phyloP scores from a whole-genome alignment of 2,329 filamentous ascomycete species.

The Alternaria viburni region DNA sequence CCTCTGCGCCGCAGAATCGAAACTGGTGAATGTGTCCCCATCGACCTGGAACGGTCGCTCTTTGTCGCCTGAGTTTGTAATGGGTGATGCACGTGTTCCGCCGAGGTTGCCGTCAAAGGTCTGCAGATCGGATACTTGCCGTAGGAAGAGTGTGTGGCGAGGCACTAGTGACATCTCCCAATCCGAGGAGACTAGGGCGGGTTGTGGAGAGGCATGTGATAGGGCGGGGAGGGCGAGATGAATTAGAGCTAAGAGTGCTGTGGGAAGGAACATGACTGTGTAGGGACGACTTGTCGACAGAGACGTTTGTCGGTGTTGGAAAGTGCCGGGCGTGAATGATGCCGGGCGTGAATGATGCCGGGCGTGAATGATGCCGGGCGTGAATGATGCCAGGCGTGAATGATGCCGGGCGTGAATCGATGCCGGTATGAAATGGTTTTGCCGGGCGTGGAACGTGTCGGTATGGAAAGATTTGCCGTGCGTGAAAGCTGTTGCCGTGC shows the following conservation, averaged over 20 bases:
- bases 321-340: neutral
- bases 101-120: slow-evolving; percentile 56
- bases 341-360: too few species aligned
- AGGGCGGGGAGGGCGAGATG: slow-evolving; percentile 30
- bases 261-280: slow-evolving; percentile 24
- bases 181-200: slow-evolving; percentile 26
- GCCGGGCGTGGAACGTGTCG: neutral
- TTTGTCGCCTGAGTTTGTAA: slow-evolving; percentile 56
- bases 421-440: neutral
- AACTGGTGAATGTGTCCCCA: slow-evolving; percentile 58
- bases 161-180: slow-evolving; percentile 37
- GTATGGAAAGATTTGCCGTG: neutral
- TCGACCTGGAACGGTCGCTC: slow-evolving; percentile 50
- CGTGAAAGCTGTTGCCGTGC: neutral
- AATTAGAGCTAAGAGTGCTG: slow-evolving; percentile 28
- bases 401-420: too few species aligned
- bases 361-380: too few species aligned
- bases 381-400: too few species aligned
- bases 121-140: slow-evolving; percentile 42
- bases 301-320: neutral
- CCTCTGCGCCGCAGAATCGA: slow-evolving; percentile 62
- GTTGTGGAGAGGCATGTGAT: slow-evolving; percentile 30
- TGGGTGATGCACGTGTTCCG: slow-evolving; percentile 59
- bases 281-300: neutral
- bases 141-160: slow-evolving; percentile 42